A percentile compares a stretch with the other conserved stretches of the same genome.
Conservation (phyloP, 169 alveolate species). For the Amoebophrya sp. region DNA sequence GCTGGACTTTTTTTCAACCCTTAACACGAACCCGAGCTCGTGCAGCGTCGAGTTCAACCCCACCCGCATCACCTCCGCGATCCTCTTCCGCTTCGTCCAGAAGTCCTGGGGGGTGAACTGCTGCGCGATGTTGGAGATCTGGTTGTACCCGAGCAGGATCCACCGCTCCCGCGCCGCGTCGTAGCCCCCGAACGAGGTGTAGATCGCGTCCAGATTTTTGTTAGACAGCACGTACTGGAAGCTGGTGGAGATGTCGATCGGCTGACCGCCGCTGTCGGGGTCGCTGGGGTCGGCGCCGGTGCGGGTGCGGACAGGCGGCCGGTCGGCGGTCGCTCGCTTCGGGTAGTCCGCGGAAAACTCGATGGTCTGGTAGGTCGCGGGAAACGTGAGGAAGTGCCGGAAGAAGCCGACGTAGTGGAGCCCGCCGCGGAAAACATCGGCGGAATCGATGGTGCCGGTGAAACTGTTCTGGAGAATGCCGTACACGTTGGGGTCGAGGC, state of each 20-base stretch:
- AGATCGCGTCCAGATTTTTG: neutral
- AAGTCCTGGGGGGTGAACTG: slow-evolving; percentile 10
- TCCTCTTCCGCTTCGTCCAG: neutral
- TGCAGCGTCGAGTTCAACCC: too few species aligned
- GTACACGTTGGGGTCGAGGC: neutral
- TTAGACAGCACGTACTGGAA: neutral
- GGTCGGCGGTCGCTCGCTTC: neutral
- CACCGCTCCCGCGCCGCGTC: slow-evolving; percentile 3
- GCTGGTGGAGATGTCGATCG: neutral
- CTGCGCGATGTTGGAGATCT: slow-evolving; percentile 3
- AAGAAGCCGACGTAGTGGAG: neutral
- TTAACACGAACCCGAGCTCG: too few species aligned
- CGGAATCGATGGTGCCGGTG: neutral
- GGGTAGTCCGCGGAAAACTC: too few species aligned
- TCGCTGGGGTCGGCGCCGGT: slow-evolving; percentile 8
- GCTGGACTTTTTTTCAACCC: too few species aligned
- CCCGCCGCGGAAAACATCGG: neutral
- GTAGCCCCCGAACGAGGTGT: slow-evolving; percentile 1
- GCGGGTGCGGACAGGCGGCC: neutral
- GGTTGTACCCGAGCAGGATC: neutral
- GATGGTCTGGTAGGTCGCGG: neutral
- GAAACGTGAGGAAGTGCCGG: neutral
- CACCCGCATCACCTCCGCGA: neutral
- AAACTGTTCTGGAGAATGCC: neutral
- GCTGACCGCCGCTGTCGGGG: slow-evolving; percentile 17